Evolutionary conservation across 2,329 filamentous ascomycete genomes (phyloP), one percentile per base, ranked within the genome.

Genomic region (Fusarium robinianum): DNA sequence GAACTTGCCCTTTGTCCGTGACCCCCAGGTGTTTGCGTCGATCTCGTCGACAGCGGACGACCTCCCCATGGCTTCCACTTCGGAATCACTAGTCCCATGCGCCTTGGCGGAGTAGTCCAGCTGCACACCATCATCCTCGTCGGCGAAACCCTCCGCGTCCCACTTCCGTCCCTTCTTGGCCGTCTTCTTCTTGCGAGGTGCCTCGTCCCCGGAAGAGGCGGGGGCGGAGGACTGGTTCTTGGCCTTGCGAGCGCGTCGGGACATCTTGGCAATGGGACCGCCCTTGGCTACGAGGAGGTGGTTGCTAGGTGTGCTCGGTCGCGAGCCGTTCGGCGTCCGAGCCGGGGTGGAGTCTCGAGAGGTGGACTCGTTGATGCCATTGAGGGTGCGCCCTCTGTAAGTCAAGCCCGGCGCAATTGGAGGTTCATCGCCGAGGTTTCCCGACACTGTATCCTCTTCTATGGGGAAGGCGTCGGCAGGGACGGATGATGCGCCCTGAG

Each of bases 141-240:
- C 88, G 6, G 89, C 90, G 57, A 86, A 75, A 4, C 94, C 94
- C 64, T 96, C 89, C 5, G 87, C 88, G 62, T 91, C 88, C 94
- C 94, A 99, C 64, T 87, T 90, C 52, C 94, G 83, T 60, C 89
- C 89, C 67, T 90, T 91, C 75, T 97, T 97, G 73, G 94, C 92
- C 9, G 76, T 69, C 55, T 81, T 83, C 60, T 68, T 74, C 67
- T 83, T 88, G 31, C 67, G 68, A 12, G 76, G 71, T 1, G 76
- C 78, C 61, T 97, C 94, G 59, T 97, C 94, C 1, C 91, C 90
- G 1, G 90, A 96, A 1, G 90, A 95, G 6, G 73, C 78, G 11
- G 82, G 79, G 3, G 80, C 79, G 1, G 83, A 80, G 15, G 78
- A 79, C 44, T 80, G 81, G 64, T 90, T 88, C 63, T 81, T 75